Conservation (phyloP, 2,329 filamentous ascomycete species). For the Phialemoniopsis sp. region DNA sequence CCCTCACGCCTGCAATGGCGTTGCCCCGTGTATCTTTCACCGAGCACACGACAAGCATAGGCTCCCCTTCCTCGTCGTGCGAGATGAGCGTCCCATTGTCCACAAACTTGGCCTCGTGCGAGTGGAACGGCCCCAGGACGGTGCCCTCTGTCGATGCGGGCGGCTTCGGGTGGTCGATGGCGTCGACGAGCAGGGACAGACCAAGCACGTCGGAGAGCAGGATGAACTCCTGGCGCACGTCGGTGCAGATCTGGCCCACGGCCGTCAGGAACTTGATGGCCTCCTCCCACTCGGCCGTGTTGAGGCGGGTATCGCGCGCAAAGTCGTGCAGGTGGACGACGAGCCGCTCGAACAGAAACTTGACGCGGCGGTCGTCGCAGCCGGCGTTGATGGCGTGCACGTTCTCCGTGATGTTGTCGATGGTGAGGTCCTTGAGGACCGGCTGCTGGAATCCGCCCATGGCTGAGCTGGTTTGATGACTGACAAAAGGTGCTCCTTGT, state of each 20-base stretch:
- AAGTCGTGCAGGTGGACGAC: conserved; percentile 74
- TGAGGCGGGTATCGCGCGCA: conserved; percentile 68
- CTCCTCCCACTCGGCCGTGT: conserved; percentile 69
- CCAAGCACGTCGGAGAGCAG: conserved; percentile 72
- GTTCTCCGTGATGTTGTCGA: conserved; percentile 72
- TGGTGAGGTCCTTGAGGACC: conserved; percentile 40
- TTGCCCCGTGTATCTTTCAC: conserved; percentile 57
- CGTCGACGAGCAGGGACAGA: conserved; percentile 70
- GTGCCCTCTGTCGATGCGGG: conserved; percentile 65
- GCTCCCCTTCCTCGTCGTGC: conserved; percentile 60
- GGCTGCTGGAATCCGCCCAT: conserved; percentile 3
- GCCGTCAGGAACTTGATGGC: conserved; percentile 64
- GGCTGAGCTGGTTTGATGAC: too few species aligned
- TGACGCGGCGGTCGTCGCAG: conserved; percentile 55
- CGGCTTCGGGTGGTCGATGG: conserved; percentile 74
- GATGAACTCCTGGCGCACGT: conserved; percentile 71
- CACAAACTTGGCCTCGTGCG: conserved; percentile 58
- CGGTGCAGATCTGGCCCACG: conserved; percentile 64
- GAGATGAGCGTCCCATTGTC: conserved; percentile 54
- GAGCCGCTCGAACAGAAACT: conserved; percentile 65
- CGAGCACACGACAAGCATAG: conserved; percentile 63
- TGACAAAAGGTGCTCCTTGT: too few species aligned
- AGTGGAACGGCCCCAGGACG: conserved; percentile 79
- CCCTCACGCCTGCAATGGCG: conserved; percentile 57
- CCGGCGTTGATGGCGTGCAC: conserved; percentile 67